Conservation (phyloP, 805 yeast species). For the Starmerella bombi region DNA sequence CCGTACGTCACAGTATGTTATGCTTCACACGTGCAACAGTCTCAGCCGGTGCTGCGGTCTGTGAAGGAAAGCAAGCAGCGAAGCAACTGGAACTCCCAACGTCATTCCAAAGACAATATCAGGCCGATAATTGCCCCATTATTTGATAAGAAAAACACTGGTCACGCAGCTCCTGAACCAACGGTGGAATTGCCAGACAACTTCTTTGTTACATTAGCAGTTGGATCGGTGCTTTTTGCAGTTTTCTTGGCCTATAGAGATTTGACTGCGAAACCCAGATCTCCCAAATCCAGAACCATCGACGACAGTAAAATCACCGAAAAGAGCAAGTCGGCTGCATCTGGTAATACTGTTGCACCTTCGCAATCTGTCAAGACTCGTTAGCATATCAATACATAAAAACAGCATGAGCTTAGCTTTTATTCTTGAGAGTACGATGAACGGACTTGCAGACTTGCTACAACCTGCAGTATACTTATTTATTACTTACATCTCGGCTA, state of each 20-base stretch:
- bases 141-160: slow-evolving; percentile 2
- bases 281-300: background rate
- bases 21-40: slow-evolving; percentile 31
- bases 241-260: slow-evolving; percentile 13
- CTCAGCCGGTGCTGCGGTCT: slow-evolving; percentile 21
- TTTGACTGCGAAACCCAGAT: background rate
- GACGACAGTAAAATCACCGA: background rate
- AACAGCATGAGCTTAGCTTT: no score
- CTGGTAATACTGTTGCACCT: no score
- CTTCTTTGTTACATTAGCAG: slow-evolving; percentile 16
- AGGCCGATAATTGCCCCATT: slow-evolving; percentile 21
- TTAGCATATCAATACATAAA: no score
- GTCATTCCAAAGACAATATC: slow-evolving; percentile 8
- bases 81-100: slow-evolving; percentile 17
- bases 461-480: no score
- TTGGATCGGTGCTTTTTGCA: slow-evolving; percentile 14
- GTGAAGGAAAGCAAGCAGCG: slow-evolving; percentile 24
- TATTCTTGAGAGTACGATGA: no score
- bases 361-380: background rate
- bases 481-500: no score
- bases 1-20: slow-evolving; percentile 54
- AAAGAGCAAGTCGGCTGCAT: no score
- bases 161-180: slow-evolving; percentile 16
- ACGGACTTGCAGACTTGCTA: no score
- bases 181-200: slow-evolving; percentile 18